Evolutionary conservation across 352 stramenopile genomes (phyloP).

Genomic region (Halophytophthora batemanensis): DNA sequence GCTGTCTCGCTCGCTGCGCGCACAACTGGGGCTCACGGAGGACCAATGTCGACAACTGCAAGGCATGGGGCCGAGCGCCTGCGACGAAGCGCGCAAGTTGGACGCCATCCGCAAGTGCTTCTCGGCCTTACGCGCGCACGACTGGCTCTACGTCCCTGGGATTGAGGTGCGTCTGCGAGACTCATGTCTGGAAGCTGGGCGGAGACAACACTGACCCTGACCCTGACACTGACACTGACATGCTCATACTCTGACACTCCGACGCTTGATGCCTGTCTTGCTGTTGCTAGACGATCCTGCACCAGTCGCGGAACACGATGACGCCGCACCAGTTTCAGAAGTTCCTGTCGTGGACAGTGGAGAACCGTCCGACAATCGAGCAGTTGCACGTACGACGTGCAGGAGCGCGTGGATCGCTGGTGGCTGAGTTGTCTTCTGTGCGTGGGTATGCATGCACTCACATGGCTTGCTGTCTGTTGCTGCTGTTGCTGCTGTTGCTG

Average conservation of each 20-base stretch:
- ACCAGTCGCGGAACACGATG: conserved; percentile 79
- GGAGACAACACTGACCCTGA: not conserved
- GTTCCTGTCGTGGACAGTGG: conserved; percentile 74
- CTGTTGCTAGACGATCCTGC: conserved; percentile 54
- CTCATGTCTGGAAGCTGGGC: not conserved
- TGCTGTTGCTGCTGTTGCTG: not conserved
- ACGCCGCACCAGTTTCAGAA: conserved; percentile 79
- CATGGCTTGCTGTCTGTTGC: conserved; percentile 2
- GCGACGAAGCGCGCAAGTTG: conserved; percentile 70
- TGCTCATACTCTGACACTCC: no score
- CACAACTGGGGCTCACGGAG: conserved; percentile 60
- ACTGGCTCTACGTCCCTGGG: conserved; percentile 84
- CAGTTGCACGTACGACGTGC: conserved; percentile 47
- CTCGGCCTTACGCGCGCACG: conserved; percentile 70
- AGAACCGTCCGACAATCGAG: conserved; percentile 73
- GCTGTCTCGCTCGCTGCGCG: conserved; percentile 45
- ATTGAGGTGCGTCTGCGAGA: conserved; percentile 52
- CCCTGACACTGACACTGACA: conserved; percentile 1
- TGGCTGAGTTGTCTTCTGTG: not conserved
- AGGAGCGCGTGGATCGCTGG: conserved; percentile 3
- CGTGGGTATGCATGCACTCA: not conserved
- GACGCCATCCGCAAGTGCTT: conserved; percentile 87
- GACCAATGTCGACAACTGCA: conserved; percentile 67
- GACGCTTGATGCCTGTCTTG: not conserved
- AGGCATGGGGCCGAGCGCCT: conserved; percentile 38